Percentiles rank a stretch among this genome's conserved stretches.
These are phyloP conservation scores for Orbilia blumenaviensis DNA, from an alignment of 2,329 filamentous ascomycete genomes.

Conservation along the genomic window DNA sequence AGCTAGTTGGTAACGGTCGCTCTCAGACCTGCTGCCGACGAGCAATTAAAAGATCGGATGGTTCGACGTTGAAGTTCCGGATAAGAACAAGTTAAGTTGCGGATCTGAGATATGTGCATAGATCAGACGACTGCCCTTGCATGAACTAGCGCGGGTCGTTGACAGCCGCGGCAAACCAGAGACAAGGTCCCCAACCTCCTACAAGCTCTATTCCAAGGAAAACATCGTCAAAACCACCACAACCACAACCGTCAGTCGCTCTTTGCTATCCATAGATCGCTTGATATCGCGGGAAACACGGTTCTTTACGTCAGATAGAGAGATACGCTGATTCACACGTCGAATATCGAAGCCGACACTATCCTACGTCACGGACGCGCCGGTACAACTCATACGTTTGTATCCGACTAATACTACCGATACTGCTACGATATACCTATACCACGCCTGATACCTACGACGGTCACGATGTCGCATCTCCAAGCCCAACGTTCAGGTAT, in stretches of 20 bases:
- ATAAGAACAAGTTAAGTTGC: conserved; percentile 2
- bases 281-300: not conserved
- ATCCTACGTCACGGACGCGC: not conserved
- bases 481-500: conserved; percentile 34
- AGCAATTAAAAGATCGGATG: not conserved
- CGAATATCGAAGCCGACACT: not conserved
- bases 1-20: not conserved
- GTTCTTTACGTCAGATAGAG: conserved; percentile 3
- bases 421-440: not conserved
- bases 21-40: not conserved
- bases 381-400: not conserved
- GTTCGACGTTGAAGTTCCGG: not conserved
- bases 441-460: not conserved
- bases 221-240: conserved; percentile 1
- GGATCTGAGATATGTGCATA: too few species aligned
- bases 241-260: too few species aligned
- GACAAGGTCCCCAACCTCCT: conserved; percentile 39
- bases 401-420: too few species aligned
- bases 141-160: conserved; percentile 38
- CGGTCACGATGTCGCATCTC: conserved; percentile 41
- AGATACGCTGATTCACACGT: not conserved
- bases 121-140: conserved; percentile 39
- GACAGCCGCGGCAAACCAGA: conserved; percentile 49
- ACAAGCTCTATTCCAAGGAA: conserved; percentile 21
- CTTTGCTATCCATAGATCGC: not conserved